Base-by-base conservation (phyloP, 2,329 filamentous ascomycete species). In the Helicocarpus griseus region DNA sequence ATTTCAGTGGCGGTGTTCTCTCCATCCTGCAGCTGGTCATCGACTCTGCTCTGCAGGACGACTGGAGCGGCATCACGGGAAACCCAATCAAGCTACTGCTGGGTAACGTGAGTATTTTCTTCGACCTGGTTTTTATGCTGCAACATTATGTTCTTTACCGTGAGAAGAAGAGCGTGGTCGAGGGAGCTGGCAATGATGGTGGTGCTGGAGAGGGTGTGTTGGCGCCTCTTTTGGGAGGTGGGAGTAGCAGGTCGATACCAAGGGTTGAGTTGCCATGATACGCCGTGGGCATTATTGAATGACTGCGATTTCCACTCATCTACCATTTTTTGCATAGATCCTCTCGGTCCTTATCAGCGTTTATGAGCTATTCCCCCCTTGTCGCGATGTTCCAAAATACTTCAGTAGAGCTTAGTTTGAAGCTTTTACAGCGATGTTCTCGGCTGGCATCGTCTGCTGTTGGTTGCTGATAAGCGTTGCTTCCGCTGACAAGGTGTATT, bases 21-120 rank as follows among this genome's bases (percentile, higher is more conserved):
- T 95, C 88, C 54, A 77, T 96, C 49, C 71, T 79, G 2, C 93
- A 98, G 69, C 78, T 95, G 56, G 72, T 84, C 21, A 83, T 97
- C 55, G 93, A 97, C 71, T 89, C 88, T 54, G 88, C 85, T 53
- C 71, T 94, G 35, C 83, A 93, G 67, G 78, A 78, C 51, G 89
- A 95, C 71, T 96, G 91, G 90, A 86, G 84, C 45, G 93, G 91
- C 21, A 77, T 97, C 53, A 89, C 85, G 0, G 91, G 90, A 1
- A 97, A 97, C 66, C 88, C 89, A 0, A 85, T 93, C 60, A 98
- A 97, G 72, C 82, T 97, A 53, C 82, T 83, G 2, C 76, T 97
- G 39, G 86, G 87, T 13, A 91, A 95, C 63, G 81, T 95, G 43
- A 89, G 84, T 53, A 85, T 97, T 60, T 66, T 87, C 2, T 97